phyloP scores from a whole-genome alignment of 441 rosid species.

The Adansonia gregorii region DNA sequence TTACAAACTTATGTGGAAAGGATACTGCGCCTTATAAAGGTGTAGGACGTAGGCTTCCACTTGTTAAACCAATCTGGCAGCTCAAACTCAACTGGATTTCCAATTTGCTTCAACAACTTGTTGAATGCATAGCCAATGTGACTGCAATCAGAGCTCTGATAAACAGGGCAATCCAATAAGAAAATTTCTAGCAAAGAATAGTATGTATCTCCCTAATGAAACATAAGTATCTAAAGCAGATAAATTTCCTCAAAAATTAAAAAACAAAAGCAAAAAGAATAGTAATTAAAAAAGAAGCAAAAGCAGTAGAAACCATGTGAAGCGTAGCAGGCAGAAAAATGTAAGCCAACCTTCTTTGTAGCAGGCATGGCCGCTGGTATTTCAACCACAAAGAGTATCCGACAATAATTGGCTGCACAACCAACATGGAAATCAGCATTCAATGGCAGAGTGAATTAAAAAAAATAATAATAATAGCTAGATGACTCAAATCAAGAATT shows the following conservation, averaged over 20 bases:
- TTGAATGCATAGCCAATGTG: slow-evolving; percentile 58
- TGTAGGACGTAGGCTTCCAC: slow-evolving; percentile 63
- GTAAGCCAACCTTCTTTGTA: slow-evolving; percentile 41
- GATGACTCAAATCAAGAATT: slow-evolving; percentile 12
- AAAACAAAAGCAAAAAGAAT: background rate
- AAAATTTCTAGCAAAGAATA: background rate
- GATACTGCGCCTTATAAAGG: slow-evolving; percentile 89
- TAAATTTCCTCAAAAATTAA: background rate
- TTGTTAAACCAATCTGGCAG: slow-evolving; percentile 82
- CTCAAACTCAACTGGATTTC: slow-evolving; percentile 72
- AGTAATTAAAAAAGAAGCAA: background rate
- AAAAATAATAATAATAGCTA: background rate
- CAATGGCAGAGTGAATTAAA: background rate
- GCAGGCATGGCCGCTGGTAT: slow-evolving; percentile 39
- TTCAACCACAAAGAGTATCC: slow-evolving; percentile 19
- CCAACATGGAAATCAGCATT: slow-evolving; percentile 2
- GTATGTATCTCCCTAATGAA: background rate
- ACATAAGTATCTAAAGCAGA: background rate
- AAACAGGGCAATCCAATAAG: slow-evolving; percentile 19
- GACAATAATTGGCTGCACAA: slow-evolving; percentile 11
- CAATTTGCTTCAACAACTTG: slow-evolving; percentile 65
- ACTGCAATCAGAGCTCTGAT: slow-evolving; percentile 54
- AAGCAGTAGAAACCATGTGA: background rate
- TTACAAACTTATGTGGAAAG: slow-evolving; percentile 32
- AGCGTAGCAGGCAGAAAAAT: background rate